Conservation (phyloP, 345 rosid genomes). For the Theobroma cacao region DNA sequence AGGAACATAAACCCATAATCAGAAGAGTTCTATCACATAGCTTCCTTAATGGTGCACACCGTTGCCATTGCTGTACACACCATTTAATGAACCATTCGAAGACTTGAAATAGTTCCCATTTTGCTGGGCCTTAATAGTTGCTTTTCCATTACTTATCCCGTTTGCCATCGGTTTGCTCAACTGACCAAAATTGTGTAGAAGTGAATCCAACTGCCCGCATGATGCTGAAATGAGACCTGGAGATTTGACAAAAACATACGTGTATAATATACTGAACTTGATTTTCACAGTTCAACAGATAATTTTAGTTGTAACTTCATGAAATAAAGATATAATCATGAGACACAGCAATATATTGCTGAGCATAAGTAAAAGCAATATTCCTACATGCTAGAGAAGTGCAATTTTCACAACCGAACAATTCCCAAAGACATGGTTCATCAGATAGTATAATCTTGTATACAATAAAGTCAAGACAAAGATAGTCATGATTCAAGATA, state of each 20-base stretch:
- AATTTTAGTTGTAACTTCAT: neutral
- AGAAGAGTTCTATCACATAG: constrained; percentile 1
- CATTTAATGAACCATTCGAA: constrained; percentile 36
- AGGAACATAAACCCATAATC: constrained; percentile 2
- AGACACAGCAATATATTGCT: neutral
- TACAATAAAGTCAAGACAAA: neutral
- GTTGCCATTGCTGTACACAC: constrained; percentile 58
- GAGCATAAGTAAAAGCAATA: neutral
- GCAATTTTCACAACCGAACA: neutral
- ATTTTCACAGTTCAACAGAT: neutral
- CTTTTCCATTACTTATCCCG: constrained; percentile 43
- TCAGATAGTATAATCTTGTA: neutral
- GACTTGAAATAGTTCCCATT: constrained; percentile 40
- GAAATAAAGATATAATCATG: neutral
- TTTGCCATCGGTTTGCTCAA: constrained; percentile 32
- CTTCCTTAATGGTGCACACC: constrained; percentile 41
- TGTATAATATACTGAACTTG: neutral
- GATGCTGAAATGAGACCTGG: constrained; percentile 76
- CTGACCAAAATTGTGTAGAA: constrained; percentile 33
- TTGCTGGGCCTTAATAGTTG: constrained; percentile 35
- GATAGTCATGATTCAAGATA: neutral
- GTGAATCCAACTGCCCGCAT: constrained; percentile 52
- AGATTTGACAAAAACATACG: neutral
- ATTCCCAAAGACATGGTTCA: neutral
- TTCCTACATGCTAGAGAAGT: neutral